These are phyloP conservation scores for Arthroderma sp. DNA, from an alignment of 2,329 filamentous ascomycete genomes.

Conservation along the genomic window DNA sequence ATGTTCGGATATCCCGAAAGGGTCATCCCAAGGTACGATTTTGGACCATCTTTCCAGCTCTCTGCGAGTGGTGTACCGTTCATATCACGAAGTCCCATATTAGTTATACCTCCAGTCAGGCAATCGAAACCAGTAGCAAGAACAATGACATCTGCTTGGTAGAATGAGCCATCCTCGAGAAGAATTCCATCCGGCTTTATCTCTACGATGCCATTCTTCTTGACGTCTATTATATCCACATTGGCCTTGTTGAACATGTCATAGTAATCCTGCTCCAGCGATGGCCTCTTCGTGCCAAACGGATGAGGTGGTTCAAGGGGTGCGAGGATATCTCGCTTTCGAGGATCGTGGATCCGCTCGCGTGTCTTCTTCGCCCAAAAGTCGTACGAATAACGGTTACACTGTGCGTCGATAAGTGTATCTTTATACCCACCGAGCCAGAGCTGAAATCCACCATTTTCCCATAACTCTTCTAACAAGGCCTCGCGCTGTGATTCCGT, in stretches of 20 bases:
- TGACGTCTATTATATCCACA: conserved; percentile 36
- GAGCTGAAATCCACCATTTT: conserved; percentile 41
- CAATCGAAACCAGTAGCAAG: conserved; percentile 31
- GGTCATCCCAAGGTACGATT: conserved; percentile 23
- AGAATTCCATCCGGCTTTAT: conserved; percentile 30
- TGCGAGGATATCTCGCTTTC: conserved; percentile 39
- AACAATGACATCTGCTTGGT: conserved; percentile 27
- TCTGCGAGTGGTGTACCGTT: conserved; percentile 20
- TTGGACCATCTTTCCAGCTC: conserved; percentile 23
- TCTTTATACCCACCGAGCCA: conserved; percentile 42
- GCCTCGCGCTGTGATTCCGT: conserved; percentile 36
- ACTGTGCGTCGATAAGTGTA: conserved; percentile 30
- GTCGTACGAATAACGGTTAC: conserved; percentile 41
- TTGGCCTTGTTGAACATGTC: conserved; percentile 37
- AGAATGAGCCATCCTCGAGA: conserved; percentile 22
- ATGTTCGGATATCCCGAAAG: conserved; percentile 33
- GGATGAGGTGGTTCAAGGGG: conserved; percentile 41
- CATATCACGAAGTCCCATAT: conserved; percentile 21
- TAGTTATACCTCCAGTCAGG: conserved; percentile 24
- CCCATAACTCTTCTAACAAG: conserved; percentile 38
- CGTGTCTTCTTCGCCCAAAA: conserved; percentile 45
- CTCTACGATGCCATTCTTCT: conserved; percentile 27
- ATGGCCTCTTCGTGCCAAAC: conserved; percentile 41
- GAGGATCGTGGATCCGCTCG: conserved; percentile 37
- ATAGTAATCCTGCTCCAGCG: conserved; percentile 38